Base-by-base conservation (phyloP, 1,139 yeast species). In the Protomyces inouyei region DNA sequence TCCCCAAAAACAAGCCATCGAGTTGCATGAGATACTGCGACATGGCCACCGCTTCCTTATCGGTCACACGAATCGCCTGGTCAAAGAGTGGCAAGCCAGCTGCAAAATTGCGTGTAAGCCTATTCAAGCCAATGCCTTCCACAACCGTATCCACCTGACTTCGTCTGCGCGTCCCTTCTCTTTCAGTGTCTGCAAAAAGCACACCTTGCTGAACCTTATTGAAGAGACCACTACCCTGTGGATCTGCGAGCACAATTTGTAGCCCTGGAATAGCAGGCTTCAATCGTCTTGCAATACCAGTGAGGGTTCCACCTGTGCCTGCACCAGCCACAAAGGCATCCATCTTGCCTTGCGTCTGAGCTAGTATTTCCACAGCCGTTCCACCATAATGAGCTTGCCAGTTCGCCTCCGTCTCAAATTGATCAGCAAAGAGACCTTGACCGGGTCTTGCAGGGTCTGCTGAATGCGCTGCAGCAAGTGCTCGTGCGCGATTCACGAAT, bases 101-200 rank as follows among this genome's bases (percentile, higher is more conserved):
- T 60, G 79, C 77, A 73, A 93, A 88, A 73, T 93, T 93, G 72
- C 82, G 82, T 0, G 98, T 93, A 45, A 93, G 77, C 69, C 98
- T 78, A 72, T 90, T 93, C 65, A 93, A 77, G 0, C 98, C 98
- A 53, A 93, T 87, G 0, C 98, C 98, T 75, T 93, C 98, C 1
- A 93, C 87, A 1, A 92, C 75, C 0, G 98, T 93, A 74, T 93
- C 98, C 1, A 93, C 98, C 75, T 93, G 98, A 73, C 93, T 98
- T 70, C 98, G 80, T 72, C 98, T 81, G 70, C 98, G 80, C 0
- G 95, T 89, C 0, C 98, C 98, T 76, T 93, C 98, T 70, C 82
- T 85, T 74, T 93, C 98, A 18, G 85, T 92, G 1, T 79, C 69
- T 71, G 92, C 96, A 74, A 89, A 93, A 97, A 93, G 90, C 5